Base-by-base conservation (phyloP, 805 yeast genomes). In the Kockiozyma suomiensis region DNA sequence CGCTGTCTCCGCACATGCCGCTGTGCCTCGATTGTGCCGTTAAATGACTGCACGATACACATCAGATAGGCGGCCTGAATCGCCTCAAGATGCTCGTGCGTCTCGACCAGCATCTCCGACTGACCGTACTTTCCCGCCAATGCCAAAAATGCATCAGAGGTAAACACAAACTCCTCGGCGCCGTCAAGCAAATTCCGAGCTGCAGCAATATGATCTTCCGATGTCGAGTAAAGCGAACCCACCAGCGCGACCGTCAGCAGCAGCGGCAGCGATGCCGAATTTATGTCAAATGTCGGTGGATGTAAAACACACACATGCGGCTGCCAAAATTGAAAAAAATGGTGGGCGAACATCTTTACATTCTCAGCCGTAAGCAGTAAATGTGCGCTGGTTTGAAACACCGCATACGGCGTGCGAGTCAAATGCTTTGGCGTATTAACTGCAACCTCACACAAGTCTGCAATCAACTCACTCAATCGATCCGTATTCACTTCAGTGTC, bases 11-110 rank as follows among this genome's bases (percentile, higher is more conserved):
- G 58, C 15, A 54, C 28, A 45, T 47, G 50, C 4, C 58, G 30
- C n/a, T 54, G 58, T 12, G 52, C 50, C n/a, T 45, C 46, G 13
- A 5, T 19, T 15, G 58, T 21, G 12, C 58, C 58, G 45, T 47
- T 54, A 46, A 54, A 45, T 6, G 53, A 45, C 32, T 45, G 58
- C 38, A 47, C 38, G 4, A 32, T n/a, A n/a, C 52, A 46, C 19
- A 46, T 54, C 26, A 54, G 12, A 25, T 23, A 47, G 13, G 52
- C 52, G 8, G 58, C 58, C 38, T 46, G 52, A 5, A 54, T 19
- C n/a, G 37, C 49, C 41, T 45, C 51, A 12, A 54, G 25, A 21
- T 46, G 37, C 5, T 25, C 58, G 2, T 10, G 19, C 10, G 46
- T 23, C 33, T 42, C 56, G 2, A 7, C 38, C 26, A 19, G 17